phyloP scores from a whole-genome alignment of 2,329 filamentous ascomycete species.

The Hypoxylon sp. region DNA sequence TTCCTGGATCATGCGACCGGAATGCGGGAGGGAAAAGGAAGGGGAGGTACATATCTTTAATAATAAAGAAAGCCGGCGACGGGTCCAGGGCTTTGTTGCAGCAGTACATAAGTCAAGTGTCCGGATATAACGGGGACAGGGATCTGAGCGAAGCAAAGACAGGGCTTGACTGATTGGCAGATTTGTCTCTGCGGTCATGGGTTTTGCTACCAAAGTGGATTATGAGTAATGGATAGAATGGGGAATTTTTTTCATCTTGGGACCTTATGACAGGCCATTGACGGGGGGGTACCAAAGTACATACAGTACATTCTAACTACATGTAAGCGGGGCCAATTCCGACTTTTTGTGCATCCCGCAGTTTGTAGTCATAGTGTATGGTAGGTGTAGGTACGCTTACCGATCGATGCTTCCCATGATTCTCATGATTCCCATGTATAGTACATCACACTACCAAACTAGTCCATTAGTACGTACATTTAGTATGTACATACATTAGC shows the following conservation, averaged over 20 bases:
- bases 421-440: conserved; percentile 20
- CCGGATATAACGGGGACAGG: conserved; percentile 46
- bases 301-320: conserved; percentile 6
- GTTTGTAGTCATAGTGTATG: not conserved
- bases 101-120: conserved; percentile 36
- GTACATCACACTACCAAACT: conserved; percentile 18
- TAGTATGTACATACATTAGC: not conserved
- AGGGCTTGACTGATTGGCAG: conserved; percentile 35
- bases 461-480: no score
- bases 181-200: conserved; percentile 32
- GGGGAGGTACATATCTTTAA: conserved; percentile 43
- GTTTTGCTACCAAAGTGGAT: conserved; percentile 26
- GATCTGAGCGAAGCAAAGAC: conserved; percentile 23
- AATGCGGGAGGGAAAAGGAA: conserved; percentile 32
- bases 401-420: not conserved
- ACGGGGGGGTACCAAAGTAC: not conserved
- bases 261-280: conserved; percentile 6
- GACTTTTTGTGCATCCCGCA: conserved; percentile 28
- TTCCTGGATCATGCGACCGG: conserved; percentile 38
- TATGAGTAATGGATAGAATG: conserved; percentile 38
- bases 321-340: conserved; percentile 30
- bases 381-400: not conserved
- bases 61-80: conserved; percentile 20
- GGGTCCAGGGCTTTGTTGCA: conserved; percentile 25
- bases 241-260: conserved; percentile 14